phyloP scores from a whole-genome alignment of 768 basidiomycete genomes.

The Leccinellum rugosiceps region DNA sequence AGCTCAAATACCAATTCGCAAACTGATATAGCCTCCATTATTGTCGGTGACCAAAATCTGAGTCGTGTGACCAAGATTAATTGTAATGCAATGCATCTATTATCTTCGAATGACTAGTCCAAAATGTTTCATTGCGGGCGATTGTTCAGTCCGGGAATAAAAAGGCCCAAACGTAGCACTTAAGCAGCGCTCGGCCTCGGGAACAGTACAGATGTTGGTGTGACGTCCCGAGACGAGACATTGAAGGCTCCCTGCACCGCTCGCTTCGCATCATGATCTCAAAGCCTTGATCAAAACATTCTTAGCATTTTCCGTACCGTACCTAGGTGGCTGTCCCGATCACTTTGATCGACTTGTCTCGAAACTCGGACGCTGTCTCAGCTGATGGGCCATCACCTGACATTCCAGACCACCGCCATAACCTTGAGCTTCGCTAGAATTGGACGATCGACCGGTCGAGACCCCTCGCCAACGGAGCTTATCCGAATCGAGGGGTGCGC shows the following conservation, averaged over 20 bases:
- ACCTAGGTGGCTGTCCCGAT: neutral
- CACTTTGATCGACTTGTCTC: neutral
- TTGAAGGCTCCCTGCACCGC: too few species aligned
- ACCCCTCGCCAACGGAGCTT: constrained; percentile 7
- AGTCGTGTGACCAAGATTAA: constrained; percentile 6
- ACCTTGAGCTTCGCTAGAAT: neutral
- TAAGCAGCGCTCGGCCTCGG: neutral
- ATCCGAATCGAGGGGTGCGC: constrained; percentile 10
- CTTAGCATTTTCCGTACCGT: neutral
- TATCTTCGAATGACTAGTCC: too few species aligned
- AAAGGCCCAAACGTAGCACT: too few species aligned
- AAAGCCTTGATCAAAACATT: neutral
- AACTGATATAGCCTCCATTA: neutral
- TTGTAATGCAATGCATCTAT: neutral
- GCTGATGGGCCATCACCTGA: neutral
- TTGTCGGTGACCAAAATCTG: constrained; percentile 3
- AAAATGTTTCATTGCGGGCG: too few species aligned
- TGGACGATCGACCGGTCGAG: constrained; percentile 8
- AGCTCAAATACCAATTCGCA: neutral
- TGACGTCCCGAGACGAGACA: neutral
- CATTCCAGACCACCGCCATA: neutral
- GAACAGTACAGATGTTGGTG: neutral
- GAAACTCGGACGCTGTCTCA: neutral
- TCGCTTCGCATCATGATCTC: too few species aligned
- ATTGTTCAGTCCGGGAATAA: neutral